Percentiles rank a stretch among this genome's conserved stretches.
Evolutionary conservation across 164 flowering plant species (phyloP).

Genomic region (Cinnamomum chago): DNA sequence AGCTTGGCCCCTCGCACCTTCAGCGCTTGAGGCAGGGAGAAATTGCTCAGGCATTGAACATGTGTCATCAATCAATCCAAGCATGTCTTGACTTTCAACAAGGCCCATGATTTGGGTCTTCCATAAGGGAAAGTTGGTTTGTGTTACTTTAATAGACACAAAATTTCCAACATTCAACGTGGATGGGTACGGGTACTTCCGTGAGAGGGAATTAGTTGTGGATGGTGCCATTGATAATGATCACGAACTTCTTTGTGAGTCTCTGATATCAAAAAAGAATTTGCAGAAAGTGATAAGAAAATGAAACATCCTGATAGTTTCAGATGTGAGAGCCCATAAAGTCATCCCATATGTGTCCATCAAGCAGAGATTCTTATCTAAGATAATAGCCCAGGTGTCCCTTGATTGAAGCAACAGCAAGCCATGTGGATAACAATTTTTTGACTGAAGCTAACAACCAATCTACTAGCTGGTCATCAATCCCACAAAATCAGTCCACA

Average conservation of each 20-base stretch:
- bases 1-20: not conserved
- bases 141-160: constrained; percentile 2
- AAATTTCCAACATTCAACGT: not conserved
- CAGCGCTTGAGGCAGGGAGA: not conserved
- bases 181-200: not conserved
- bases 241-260: not conserved
- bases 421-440: too few relatives aligned
- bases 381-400: too few relatives aligned
- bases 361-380: too few relatives aligned
- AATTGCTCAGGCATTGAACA: not conserved
- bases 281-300: too few relatives aligned
- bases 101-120: constrained; percentile 4
- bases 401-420: too few relatives aligned
- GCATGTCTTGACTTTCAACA: not conserved
- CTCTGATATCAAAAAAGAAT: not conserved
- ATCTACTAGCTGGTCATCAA: too few relatives aligned
- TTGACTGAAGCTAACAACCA: too few relatives aligned
- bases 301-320: too few relatives aligned
- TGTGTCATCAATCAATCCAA: not conserved
- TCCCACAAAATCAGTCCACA: too few relatives aligned
- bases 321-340: too few relatives aligned
- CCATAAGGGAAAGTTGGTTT: not conserved
- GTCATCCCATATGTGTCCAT: too few relatives aligned
- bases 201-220: not conserved
- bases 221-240: not conserved